Evolutionary conservation across 768 basidiomycete species (phyloP).

Genomic region (Pleurotus ostreatus): DNA sequence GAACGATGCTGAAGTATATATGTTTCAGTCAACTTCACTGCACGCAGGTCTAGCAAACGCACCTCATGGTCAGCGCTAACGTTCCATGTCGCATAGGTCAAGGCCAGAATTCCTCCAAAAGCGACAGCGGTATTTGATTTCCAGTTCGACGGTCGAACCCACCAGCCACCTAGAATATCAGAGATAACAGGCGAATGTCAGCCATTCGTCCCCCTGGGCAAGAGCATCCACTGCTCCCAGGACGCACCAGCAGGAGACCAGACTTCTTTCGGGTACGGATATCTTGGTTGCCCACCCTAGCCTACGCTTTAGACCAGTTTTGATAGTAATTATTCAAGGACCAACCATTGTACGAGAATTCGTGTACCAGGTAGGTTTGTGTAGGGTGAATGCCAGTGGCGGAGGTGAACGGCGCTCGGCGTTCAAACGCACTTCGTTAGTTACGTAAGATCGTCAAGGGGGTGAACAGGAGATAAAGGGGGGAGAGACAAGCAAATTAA

Average conservation of each 20-base stretch:
- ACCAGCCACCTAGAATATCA: slow-evolving; percentile 78
- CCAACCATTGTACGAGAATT: neutral
- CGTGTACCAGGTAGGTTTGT: no score
- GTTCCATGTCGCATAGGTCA: slow-evolving; percentile 64
- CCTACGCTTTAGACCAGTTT: neutral
- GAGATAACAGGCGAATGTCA: neutral
- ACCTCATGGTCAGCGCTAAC: slow-evolving; percentile 82
- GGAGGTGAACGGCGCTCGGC: no score
- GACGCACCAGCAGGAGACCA: slow-evolving; percentile 85
- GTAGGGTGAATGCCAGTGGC: no score
- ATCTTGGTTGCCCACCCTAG: slow-evolving; percentile 81
- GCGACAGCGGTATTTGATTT: slow-evolving; percentile 76
- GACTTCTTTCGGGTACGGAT: slow-evolving; percentile 92
- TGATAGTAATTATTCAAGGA: neutral
- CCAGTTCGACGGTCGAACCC: slow-evolving; percentile 91
- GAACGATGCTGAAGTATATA: slow-evolving; percentile 43
- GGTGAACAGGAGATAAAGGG: no score
- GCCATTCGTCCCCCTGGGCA: neutral
- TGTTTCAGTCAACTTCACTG: slow-evolving; percentile 1
- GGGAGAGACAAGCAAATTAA: no score
- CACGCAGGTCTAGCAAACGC: slow-evolving; percentile 18
- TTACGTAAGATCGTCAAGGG: no score
- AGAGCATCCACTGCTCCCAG: slow-evolving; percentile 14
- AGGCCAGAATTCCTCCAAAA: slow-evolving; percentile 60
- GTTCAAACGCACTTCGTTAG: no score